phyloP scores from a whole-genome alignment of 2,329 filamentous ascomycete genomes.

The Fusarium drepaniforme region DNA sequence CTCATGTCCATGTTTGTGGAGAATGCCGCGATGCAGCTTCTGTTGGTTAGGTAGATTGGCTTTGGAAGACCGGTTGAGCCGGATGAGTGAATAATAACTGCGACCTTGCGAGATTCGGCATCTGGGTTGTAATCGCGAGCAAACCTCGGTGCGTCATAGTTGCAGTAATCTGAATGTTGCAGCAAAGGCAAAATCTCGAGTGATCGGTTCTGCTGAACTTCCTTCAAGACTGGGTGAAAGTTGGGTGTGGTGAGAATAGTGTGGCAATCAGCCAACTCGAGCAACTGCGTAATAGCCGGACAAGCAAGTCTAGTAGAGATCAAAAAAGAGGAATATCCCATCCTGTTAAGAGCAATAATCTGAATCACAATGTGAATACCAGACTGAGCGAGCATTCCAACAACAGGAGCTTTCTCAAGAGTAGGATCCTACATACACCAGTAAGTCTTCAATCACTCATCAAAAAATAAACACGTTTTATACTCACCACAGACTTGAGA shows the following conservation, averaged over 20 bases:
- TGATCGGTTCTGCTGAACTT: slow-evolving; percentile 26
- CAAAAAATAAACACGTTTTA: too few species aligned
- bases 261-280: slow-evolving; percentile 20
- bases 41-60: slow-evolving; percentile 70
- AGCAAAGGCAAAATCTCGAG: slow-evolving; percentile 30
- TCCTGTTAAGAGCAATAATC: slow-evolving; percentile 36
- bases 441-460: not conserved
- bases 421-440: slow-evolving; percentile 22
- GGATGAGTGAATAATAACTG: slow-evolving; percentile 48
- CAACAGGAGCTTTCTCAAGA: slow-evolving; percentile 26
- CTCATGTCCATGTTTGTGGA: slow-evolving; percentile 53
- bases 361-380: slow-evolving; percentile 35
- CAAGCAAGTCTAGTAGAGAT: slow-evolving; percentile 40
- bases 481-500: slow-evolving; percentile 30
- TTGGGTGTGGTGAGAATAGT: slow-evolving; percentile 31
- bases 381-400: slow-evolving; percentile 37
- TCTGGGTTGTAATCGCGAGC: slow-evolving; percentile 28
- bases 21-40: slow-evolving; percentile 62
- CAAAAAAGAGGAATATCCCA: slow-evolving; percentile 37
- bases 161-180: slow-evolving; percentile 6
- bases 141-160: slow-evolving; percentile 29
- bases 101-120: slow-evolving; percentile 28
- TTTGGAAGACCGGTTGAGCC: slow-evolving; percentile 74
- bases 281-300: slow-evolving; percentile 31
- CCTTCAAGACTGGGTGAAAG: slow-evolving; percentile 27